Evolutionary conservation across 2,329 filamentous ascomycete genomes (phyloP).

Genomic region (Colletotrichum sp.): DNA sequence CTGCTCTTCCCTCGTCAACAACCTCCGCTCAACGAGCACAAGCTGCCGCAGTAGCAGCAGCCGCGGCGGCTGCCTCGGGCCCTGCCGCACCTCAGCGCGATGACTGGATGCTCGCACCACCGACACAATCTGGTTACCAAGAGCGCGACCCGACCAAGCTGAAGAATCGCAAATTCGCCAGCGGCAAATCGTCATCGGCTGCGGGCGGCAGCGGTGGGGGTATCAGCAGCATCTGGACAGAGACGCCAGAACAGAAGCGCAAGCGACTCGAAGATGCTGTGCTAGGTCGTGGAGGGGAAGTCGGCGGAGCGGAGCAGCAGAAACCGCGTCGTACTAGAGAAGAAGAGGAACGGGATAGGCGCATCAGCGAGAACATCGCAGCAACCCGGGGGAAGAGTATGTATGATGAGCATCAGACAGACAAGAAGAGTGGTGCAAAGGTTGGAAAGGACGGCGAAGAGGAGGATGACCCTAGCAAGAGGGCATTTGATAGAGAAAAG

Average conservation of each 20-base stretch:
- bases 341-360: constrained; percentile 59
- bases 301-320: constrained; percentile 36
- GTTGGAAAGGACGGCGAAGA: constrained; percentile 57
- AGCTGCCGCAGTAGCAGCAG: constrained; percentile 42
- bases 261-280: constrained; percentile 82
- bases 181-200: constrained; percentile 46
- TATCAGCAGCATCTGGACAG: constrained; percentile 82
- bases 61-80: constrained; percentile 28
- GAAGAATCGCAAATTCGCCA: constrained; percentile 82
- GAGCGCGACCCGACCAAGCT: constrained; percentile 84
- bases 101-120: constrained; percentile 83
- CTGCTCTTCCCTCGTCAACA: constrained; percentile 56
- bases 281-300: constrained; percentile 66
- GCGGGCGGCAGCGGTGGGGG: constrained; percentile 28
- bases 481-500: constrained; percentile 90
- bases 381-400: constrained; percentile 62
- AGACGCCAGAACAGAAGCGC: constrained; percentile 88
- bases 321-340: constrained; percentile 55
- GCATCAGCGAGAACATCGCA: constrained; percentile 55
- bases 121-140: constrained; percentile 57
- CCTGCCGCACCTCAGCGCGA: constrained; percentile 69
- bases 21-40: constrained; percentile 25
- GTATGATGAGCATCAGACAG: constrained; percentile 61
- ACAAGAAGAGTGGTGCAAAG: constrained; percentile 31
- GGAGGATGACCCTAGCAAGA: constrained; percentile 89